phyloP scores from a whole-genome alignment of 176 grass and related monocot genomes.

The Poa pratensis region DNA sequence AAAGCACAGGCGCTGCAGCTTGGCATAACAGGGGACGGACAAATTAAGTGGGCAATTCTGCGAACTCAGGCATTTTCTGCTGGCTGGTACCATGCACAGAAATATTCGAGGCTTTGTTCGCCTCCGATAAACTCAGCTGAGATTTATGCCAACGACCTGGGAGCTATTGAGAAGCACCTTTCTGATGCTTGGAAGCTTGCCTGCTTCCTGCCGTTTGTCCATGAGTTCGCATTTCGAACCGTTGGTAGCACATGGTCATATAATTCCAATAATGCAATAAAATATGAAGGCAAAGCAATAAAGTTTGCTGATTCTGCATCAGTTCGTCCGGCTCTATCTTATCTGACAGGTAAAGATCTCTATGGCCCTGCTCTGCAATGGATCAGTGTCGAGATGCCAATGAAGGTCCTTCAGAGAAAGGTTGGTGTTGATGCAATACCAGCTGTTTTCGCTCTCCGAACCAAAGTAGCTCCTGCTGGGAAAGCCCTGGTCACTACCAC shows the following conservation, averaged over 20 bases:
- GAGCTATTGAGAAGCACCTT: not conserved
- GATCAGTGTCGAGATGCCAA: not conserved
- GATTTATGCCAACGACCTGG: constrained; percentile 1
- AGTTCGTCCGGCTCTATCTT: not conserved
- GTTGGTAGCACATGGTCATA: not conserved
- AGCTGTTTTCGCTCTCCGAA: not conserved
- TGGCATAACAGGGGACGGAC: not conserved
- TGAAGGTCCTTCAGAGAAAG: constrained; percentile 12
- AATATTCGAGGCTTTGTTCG: constrained; percentile 3
- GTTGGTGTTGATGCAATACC: not conserved
- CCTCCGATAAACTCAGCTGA: not conserved
- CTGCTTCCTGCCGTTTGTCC: not conserved
- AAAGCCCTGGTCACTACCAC: constrained; percentile 9
- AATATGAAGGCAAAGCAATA: not conserved
- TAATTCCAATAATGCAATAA: not conserved
- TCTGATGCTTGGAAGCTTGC: not conserved
- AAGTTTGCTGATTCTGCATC: not conserved
- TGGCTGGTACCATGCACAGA: constrained; percentile 5
- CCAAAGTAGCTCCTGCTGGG: not conserved
- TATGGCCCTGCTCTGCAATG: constrained; percentile 1
- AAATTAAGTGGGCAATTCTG: constrained; percentile 3
- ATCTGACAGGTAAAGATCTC: not conserved
- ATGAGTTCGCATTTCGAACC: not conserved
- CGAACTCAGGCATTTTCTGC: not conserved
- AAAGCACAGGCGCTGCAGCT: not conserved